Percentiles rank a stretch among this genome's conserved stretches.
Conservation (phyloP, 306 rosid species). For the Trifolium pratense region DNA sequence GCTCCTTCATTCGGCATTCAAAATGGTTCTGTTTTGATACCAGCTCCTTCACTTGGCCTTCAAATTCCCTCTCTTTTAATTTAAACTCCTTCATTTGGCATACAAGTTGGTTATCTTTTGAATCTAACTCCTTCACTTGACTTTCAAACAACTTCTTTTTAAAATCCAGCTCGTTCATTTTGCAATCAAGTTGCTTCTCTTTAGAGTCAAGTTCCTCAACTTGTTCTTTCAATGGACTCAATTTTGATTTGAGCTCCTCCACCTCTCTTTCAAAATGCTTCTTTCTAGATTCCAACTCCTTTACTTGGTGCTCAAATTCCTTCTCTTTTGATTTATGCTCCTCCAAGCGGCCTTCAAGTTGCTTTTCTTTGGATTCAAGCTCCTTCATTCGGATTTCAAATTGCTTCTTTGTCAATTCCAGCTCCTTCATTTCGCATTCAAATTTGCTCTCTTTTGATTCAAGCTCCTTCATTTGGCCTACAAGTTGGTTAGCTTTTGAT, state of each 20-base stretch:
- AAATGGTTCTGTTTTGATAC: no score
- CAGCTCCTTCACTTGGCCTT: background rate
- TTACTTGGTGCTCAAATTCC: no score
- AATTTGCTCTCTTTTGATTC: background rate
- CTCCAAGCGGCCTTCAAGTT: no score
- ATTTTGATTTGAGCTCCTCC: background rate
- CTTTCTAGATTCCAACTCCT: background rate
- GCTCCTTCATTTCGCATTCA: background rate
- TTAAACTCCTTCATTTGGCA: background rate
- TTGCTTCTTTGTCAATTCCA: no score
- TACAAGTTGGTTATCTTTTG: background rate
- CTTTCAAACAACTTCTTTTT: background rate
- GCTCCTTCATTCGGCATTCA: no score
- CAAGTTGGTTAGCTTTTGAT: no score
- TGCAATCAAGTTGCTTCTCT: background rate
- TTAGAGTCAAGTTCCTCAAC: background rate
- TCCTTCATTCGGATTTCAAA: no score
- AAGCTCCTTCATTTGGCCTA: background rate
- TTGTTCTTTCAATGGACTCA: no score
- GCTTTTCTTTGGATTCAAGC: no score
- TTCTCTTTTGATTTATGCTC: no score
- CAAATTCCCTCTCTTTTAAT: background rate
- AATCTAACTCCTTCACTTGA: background rate
- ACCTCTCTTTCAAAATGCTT: no score
- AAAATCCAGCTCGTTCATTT: background rate